Evolutionary conservation across 768 basidiomycete species (phyloP).

Genomic region (Gymnopilus junonius): DNA sequence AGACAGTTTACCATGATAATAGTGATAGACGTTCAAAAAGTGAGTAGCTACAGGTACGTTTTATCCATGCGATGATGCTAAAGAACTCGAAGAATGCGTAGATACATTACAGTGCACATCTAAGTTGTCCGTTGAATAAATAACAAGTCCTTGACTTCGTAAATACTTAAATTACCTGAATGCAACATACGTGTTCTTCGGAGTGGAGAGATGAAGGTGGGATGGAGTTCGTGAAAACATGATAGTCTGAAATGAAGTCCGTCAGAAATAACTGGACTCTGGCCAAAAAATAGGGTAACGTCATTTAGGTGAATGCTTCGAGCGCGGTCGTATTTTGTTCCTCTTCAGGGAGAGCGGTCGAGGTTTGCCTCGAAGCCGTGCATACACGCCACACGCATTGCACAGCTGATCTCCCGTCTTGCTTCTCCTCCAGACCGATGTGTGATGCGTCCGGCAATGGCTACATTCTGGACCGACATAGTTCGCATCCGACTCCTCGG

Average conservation of each 20-base stretch:
- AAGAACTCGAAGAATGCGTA: not conserved
- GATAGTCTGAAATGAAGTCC: not conserved
- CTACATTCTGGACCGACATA: slow-evolving; percentile 50
- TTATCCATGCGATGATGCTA: not conserved
- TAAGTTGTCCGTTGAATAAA: slow-evolving; percentile 7
- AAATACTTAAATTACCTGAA: slow-evolving; percentile 1
- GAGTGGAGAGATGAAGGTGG: not conserved
- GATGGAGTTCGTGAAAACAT: not conserved
- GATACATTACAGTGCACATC: slow-evolving; percentile 3
- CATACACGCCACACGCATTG: slow-evolving; percentile 56
- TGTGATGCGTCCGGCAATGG: slow-evolving; percentile 52
- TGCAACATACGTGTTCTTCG: slow-evolving; percentile 4
- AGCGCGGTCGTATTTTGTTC: slow-evolving; percentile 53
- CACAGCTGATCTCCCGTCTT: slow-evolving; percentile 54
- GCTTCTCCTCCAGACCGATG: slow-evolving; percentile 55
- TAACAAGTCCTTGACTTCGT: not conserved
- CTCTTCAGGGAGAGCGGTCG: slow-evolving; percentile 48
- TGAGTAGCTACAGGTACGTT: not conserved
- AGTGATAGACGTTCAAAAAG: not conserved
- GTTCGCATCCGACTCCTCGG: slow-evolving; percentile 44
- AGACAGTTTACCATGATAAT: not conserved
- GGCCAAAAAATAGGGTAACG: not conserved
- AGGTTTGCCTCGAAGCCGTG: slow-evolving; percentile 49
- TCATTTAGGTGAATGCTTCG: slow-evolving; percentile 42
- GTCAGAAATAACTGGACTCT: not conserved